These are phyloP conservation scores for Benincasa hispida DNA, from an alignment of 306 rosid genomes.

Conservation along the genomic window DNA sequence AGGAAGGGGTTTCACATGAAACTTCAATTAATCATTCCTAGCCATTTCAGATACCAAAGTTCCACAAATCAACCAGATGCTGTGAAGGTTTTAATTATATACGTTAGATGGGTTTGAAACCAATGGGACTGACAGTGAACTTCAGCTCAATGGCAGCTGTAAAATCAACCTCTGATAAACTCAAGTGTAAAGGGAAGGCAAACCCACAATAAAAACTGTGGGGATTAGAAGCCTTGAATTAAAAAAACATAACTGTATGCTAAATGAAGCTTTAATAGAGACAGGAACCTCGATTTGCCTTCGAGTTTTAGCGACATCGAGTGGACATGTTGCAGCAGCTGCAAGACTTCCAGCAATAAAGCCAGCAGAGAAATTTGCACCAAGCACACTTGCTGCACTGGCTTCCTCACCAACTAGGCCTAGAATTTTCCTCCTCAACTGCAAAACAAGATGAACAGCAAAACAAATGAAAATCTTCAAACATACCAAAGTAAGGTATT, in stretches of 20 bases:
- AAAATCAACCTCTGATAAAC: background rate
- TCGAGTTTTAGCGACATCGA: slow-evolving; percentile 88
- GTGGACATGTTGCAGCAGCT: slow-evolving; percentile 86
- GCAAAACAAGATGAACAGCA: slow-evolving; percentile 6
- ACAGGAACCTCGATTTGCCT: slow-evolving; percentile 72
- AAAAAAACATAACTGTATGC: background rate
- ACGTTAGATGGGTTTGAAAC: background rate
- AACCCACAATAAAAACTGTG: background rate
- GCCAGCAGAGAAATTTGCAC: slow-evolving; percentile 80
- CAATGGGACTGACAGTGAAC: background rate
- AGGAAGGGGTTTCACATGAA: background rate
- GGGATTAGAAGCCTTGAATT: background rate
- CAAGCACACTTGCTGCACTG: slow-evolving; percentile 38
- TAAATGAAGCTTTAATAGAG: background rate
- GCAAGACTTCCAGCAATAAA: slow-evolving; percentile 84
- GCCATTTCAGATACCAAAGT: background rate
- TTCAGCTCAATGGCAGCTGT: background rate
- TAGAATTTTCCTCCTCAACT: slow-evolving; percentile 60
- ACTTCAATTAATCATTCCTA: background rate
- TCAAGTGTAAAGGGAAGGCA: background rate
- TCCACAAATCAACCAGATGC: background rate
- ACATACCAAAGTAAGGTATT: slow-evolving; percentile 11
- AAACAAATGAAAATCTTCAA: slow-evolving; percentile 11
- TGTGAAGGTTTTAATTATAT: background rate
- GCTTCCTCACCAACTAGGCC: slow-evolving; percentile 51